Evolutionary conservation across 2,329 filamentous ascomycete genomes (phyloP), one percentile per base, ranked within the genome.

Genomic region (Dothideomycetidae sp.): DNA sequence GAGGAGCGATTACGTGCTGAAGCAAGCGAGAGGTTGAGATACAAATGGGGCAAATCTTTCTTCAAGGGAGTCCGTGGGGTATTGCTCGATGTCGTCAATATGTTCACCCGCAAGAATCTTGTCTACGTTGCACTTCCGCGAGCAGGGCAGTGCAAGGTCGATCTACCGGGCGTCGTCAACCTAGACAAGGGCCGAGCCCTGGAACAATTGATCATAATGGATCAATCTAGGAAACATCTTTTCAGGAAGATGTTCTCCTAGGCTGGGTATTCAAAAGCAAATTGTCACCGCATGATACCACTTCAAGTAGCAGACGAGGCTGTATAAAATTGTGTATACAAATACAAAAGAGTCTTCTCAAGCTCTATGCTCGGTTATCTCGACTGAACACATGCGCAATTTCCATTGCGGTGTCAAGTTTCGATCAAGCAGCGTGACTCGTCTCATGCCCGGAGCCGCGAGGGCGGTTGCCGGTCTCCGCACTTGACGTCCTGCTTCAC

Each of bases 181-280:
- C 31, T 21, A 26, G 36, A 32, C 28, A 29, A 30, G 16, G 36
- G 36, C 3, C 30, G 16, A 14, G 36, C 36, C 3, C 28, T 38
- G 18, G 36, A 38, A 17, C 28, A 38, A 14, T 11, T 38, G 15
- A 15, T 38, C 12, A 16, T n/a, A 5, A 13, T 32, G 5, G 29
- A 38, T 15, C 28, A 32, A 19, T 38, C 36, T 13, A 38, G 33
- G 36, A 38, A 32, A 19, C 30, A 19, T 13, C n/a, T 15, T 10
- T 38, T 38, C 18, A 16, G 36, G 18, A 38, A 33, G 26, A 32
- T 38, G 29, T 38, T 38, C 29, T 38, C 30, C 10, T 15, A n/a
- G n/a, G n/a, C n/a, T n/a, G n/a, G n/a, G n/a, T n/a, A n/a, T n/a
- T n/a, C n/a, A n/a, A n/a, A n/a, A n/a, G n/a, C n/a, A n/a, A n/a